Base-by-base conservation (phyloP, 441 rosid genomes). In the Geranium incanum region DNA sequence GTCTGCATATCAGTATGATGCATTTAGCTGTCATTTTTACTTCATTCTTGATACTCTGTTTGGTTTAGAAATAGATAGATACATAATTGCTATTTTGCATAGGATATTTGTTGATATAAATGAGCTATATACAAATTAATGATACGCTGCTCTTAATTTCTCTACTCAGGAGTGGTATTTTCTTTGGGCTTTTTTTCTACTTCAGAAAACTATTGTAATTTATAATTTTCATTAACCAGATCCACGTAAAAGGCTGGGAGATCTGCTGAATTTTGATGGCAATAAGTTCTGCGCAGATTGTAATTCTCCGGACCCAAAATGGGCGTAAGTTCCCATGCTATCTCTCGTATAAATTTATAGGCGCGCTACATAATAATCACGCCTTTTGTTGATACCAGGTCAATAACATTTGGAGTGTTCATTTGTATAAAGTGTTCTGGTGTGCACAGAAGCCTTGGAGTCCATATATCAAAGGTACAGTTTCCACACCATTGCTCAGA, bases 351-450 rank as follows among this genome's bases (percentile, higher is more conserved):
- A 43, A 45, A 16, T 74, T 66, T 9, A 43, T 13, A 63, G 33
- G 36, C 41, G 33, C 55, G 5, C 68, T 70, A 18, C 66, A 48
- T 66, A 41, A 38, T 74, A 66, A 73, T 70, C 36, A 69, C 62
- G 13, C 70, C 13, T 21, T 79, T 72, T 77, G 52, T n/a, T 74
- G 71, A 57, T 72, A 66, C 70, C 89, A 94, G 99, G 78, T 94
- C 99, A 38, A 63, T 87, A 74, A 94, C 74, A 70, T 73, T 78
- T 11, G 99, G 99, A 81, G 97, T 88, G 5, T 87, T 89, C 79
- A 86, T 95, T 76, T 95, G 99, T 85, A 95, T 95, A 48, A 95
- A 92, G 85, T 95, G 99, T 75, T 92, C 99, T 43, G 99, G 99
- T 71, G 82, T 88, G 63, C 99, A 95, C 77, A 83, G 99, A 82